Evolutionary conservation across 2,329 filamentous ascomycete genomes (phyloP), one percentile per base, ranked within the genome.

Genomic region (Ophiostoma sp.): DNA sequence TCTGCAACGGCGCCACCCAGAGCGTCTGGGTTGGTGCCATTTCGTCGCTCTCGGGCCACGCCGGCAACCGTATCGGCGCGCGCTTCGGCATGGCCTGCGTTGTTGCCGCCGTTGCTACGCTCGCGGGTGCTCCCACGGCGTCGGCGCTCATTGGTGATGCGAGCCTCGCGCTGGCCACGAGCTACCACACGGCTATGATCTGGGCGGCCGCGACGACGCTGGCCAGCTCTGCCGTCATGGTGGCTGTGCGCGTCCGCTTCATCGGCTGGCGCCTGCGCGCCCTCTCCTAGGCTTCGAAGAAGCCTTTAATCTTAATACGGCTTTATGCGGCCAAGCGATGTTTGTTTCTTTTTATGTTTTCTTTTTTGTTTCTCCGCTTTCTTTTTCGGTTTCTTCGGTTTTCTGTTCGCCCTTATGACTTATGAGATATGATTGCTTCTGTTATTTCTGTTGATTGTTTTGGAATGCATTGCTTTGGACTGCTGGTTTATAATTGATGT

Each of bases 1-100:
- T 83, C n/a, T 74, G 76, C 66, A 79, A 79, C 66, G 80, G 81
- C 45, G 77, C 78, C 7, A 77, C 76, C 36, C 78, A 81, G 72
- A 78, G 77, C 16, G 76, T 77, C 52, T 74, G 72, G 72, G 58
- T 71, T 3, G 75, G 75, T 4, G 75, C 76, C 8, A 72, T 81
- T 52, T 77, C 79, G 5, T 77, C 77, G 68, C 72, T 81, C 67
- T 79, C 77, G 9, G 72, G 71, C 16, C 52, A 42, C 16, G 62
- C 47, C 5, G 5, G 47, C 14, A 41, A 63, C 38, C 79, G 78
- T 73, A 78, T 81, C 74, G 80, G 80, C 42, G 77, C 75, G 9
- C 73, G 80, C 9, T 80, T 81, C 69, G 80, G 80, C 69, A 81
- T 81, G 79, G 75, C 80, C 49, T 78, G 77, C 65, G 78, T 77